phyloP scores from a whole-genome alignment of 2,329 filamentous ascomycete species.

The Alternaria tenuissima region DNA sequence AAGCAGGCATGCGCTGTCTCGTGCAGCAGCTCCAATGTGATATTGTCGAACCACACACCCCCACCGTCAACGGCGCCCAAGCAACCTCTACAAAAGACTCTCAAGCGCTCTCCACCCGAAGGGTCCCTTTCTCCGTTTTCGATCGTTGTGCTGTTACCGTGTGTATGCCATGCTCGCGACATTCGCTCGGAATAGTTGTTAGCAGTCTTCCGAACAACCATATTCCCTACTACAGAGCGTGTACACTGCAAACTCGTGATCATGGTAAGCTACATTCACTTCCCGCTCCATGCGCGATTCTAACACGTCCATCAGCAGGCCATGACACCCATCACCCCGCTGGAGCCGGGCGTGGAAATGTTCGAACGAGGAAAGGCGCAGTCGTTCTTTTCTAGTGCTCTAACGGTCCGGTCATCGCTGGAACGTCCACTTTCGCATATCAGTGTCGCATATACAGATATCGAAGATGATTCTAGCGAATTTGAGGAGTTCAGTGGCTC shows the following conservation, averaged over 20 bases:
- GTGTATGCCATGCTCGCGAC: slow-evolving; percentile 44
- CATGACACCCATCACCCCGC: slow-evolving; percentile 56
- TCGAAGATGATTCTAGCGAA: slow-evolving; percentile 65
- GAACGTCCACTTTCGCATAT: slow-evolving; percentile 72
- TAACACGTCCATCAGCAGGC: slow-evolving; percentile 50
- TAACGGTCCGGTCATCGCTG: slow-evolving; percentile 50
- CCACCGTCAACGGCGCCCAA: slow-evolving; percentile 41
- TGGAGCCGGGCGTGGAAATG: slow-evolving; percentile 57
- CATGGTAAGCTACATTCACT: slow-evolving; percentile 45
- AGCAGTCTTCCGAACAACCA: slow-evolving; percentile 29
- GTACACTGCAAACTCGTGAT: slow-evolving; percentile 36
- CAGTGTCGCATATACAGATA: slow-evolving; percentile 81
- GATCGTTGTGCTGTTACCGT: slow-evolving; percentile 41
- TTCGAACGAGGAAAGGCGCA: slow-evolving; percentile 59
- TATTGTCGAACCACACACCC: slow-evolving; percentile 43
- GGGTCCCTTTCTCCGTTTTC: slow-evolving; percentile 49
- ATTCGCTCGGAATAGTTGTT: slow-evolving; percentile 30
- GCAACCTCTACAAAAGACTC: slow-evolving; percentile 53
- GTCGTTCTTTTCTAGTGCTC: slow-evolving; percentile 65
- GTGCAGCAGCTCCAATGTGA: slow-evolving; percentile 42
- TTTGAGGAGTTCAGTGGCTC: slow-evolving; percentile 63
- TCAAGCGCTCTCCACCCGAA: slow-evolving; percentile 54
- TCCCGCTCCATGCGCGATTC: slow-evolving; percentile 20
- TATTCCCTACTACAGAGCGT: slow-evolving; percentile 24
- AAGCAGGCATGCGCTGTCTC: slow-evolving; percentile 42